Conservation (phyloP, 208 protist species). For the Acanthamoeba lenticulata region DNA sequence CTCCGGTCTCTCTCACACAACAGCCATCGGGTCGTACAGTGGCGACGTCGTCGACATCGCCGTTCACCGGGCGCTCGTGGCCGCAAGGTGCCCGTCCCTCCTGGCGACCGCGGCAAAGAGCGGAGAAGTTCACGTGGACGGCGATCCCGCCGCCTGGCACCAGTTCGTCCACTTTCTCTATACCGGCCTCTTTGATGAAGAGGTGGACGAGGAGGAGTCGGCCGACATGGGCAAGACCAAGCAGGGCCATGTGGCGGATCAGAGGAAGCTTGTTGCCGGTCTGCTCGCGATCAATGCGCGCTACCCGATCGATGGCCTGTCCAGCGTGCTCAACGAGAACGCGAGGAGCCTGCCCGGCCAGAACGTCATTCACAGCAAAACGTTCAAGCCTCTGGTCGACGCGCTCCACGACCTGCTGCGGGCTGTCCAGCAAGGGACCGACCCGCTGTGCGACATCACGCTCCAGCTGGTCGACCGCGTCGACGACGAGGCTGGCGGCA, state of each 20-base stretch:
- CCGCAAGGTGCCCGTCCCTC: background rate
- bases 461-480: background rate
- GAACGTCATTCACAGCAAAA: background rate
- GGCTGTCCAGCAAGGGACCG: background rate
- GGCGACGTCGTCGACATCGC: background rate
- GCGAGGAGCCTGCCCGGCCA: background rate
- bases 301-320: background rate
- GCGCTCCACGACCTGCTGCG: background rate
- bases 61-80: background rate
- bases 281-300: background rate
- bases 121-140: background rate
- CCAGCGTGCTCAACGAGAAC: background rate
- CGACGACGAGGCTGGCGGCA: background rate
- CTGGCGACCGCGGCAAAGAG: background rate
- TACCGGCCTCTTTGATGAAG: background rate
- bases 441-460: background rate
- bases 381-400: background rate
- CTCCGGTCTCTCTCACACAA: too few relatives aligned
- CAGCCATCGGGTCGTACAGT: too few relatives aligned
- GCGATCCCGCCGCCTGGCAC: background rate
- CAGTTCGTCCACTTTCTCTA: background rate
- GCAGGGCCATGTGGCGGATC: background rate
- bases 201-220: background rate
- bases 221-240: background rate
- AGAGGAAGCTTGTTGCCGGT: background rate